These are phyloP conservation scores for Fallopia convolvulus DNA, from an alignment of 148 eudicot genomes.

Conservation along the genomic window DNA sequence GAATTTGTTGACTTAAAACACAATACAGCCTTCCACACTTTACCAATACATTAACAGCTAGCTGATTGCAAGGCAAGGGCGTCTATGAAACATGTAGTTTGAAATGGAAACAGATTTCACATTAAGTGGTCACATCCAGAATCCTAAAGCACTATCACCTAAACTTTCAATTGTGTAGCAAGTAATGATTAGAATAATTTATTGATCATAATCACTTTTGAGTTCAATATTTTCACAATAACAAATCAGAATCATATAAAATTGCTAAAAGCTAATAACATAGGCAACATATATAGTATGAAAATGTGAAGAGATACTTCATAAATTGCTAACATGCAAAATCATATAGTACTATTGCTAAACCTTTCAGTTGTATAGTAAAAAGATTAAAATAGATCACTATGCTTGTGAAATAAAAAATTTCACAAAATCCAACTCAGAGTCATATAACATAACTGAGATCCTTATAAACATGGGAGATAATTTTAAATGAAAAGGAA, in stretches of 20 bases:
- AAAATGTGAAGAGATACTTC: too few relatives aligned
- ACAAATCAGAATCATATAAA: background rate
- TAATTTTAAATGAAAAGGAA: background rate
- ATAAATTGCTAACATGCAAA: too few relatives aligned
- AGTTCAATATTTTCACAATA: background rate
- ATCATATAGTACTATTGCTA: background rate
- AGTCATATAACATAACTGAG: background rate
- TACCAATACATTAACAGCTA: background rate
- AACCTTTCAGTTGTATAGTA: background rate
- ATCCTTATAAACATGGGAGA: background rate
- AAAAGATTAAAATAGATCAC: background rate
- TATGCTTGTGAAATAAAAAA: background rate
- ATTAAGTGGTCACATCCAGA: background rate
- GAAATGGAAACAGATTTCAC: background rate
- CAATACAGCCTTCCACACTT: background rate
- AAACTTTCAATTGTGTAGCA: background rate
- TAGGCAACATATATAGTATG: background rate
- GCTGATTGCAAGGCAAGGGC: background rate
- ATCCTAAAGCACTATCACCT: background rate
- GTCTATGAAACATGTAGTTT: background rate
- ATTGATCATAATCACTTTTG: background rate
- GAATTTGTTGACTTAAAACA: background rate
- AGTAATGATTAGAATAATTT: background rate
- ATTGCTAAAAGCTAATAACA: background rate
- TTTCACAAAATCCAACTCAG: background rate